Conservation (phyloP, 805 yeast species). For the Schwanniomyces polymorphus region DNA sequence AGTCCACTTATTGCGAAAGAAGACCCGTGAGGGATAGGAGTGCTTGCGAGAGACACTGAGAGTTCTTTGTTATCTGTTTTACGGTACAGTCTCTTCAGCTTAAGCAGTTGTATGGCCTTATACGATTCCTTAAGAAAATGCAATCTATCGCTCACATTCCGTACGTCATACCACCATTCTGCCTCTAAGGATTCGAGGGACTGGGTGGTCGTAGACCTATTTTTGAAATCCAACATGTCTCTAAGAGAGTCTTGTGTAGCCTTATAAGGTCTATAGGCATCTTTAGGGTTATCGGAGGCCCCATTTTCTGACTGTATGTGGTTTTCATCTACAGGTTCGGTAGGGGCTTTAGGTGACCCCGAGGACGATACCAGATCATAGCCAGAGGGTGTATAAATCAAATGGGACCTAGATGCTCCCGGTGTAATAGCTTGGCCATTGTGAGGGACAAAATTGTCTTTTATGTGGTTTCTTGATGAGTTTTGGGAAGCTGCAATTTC, state of each 20-base stretch:
- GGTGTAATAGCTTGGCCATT: neutral
- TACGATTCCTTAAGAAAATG: conserved; percentile 28
- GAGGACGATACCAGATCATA: neutral
- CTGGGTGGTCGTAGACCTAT: neutral
- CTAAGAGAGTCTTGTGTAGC: conserved; percentile 7
- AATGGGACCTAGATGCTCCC: neutral
- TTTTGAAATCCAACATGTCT: neutral
- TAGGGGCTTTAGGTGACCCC: neutral
- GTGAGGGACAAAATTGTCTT: neutral
- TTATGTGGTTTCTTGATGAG: neutral
- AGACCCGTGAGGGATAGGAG: neutral
- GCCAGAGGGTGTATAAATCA: neutral
- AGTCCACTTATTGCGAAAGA: conserved; percentile 5
- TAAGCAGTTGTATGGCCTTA: conserved; percentile 20
- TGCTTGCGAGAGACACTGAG: neutral
- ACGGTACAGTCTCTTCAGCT: conserved; percentile 12
- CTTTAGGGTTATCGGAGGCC: too few relatives aligned
- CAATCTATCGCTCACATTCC: conserved; percentile 24
- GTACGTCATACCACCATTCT: conserved; percentile 24
- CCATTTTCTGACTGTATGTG: neutral
- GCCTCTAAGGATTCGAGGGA: conserved; percentile 10
- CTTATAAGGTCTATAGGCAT: neutral
- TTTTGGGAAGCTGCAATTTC: conserved; percentile 4
- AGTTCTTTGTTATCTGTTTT: conserved; percentile 1
- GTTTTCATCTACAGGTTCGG: too few relatives aligned